Percentiles rank a stretch among this genome's conserved stretches.
These are phyloP conservation scores for Phytophthora palmivora DNA, from an alignment of 352 stramenopile genomes.

Conservation along the genomic window DNA sequence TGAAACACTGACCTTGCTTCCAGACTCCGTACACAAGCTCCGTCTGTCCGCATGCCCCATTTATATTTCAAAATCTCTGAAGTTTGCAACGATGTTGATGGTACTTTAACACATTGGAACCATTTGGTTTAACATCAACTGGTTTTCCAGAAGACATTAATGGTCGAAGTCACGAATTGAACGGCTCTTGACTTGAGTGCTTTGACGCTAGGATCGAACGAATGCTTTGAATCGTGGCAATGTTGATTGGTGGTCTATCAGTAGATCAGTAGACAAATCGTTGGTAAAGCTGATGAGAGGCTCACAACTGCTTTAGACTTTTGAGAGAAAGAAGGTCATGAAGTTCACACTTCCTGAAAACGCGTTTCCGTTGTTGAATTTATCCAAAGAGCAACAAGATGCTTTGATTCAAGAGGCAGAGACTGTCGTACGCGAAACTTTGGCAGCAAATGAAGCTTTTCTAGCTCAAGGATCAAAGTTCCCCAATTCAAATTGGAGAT, in stretches of 20 bases:
- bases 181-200: background rate
- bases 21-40: background rate
- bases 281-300: background rate
- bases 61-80: background rate
- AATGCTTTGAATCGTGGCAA: background rate
- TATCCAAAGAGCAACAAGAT: conserved; percentile 37
- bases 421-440: conserved; percentile 48
- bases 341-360: conserved; percentile 51
- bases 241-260: conserved; percentile 4
- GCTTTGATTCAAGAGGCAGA: conserved; percentile 45
- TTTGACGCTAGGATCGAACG: conserved; percentile 2
- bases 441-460: conserved; percentile 49
- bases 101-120: conserved; percentile 6
- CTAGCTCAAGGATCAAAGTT: conserved; percentile 36
- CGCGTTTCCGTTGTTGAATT: conserved; percentile 39
- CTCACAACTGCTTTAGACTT: conserved; percentile 14
- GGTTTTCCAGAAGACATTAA: conserved; percentile 7
- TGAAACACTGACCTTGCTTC: background rate
- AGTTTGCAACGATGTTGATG: background rate
- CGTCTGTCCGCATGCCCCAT: background rate
- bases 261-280: background rate
- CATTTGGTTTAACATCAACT: conserved; percentile 13
- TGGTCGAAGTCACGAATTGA: conserved; percentile 1
- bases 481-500: conserved; percentile 43
- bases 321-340: conserved; percentile 22